These are phyloP conservation scores for Botrytis galanthina DNA, from an alignment of 2,329 filamentous ascomycete genomes.

Conservation along the genomic window DNA sequence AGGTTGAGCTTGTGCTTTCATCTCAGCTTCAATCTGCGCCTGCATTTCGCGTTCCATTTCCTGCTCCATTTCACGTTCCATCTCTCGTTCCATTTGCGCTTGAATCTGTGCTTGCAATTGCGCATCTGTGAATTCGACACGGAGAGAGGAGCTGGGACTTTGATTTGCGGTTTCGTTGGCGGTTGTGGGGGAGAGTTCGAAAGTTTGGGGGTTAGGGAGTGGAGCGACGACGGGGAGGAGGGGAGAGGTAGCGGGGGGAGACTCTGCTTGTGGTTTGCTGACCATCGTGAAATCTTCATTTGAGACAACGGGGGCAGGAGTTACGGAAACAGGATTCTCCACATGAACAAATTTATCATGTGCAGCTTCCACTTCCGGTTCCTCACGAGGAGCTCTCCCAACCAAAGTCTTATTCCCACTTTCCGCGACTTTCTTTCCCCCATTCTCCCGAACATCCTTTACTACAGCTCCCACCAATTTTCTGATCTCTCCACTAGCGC, in stretches of 20 bases:
- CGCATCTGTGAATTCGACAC: constrained; percentile 4
- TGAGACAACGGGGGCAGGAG: background rate
- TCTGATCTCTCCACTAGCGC: constrained; percentile 6
- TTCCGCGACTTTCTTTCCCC: background rate
- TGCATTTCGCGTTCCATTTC: constrained; percentile 4
- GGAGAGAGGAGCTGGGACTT: background rate
- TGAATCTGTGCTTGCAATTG: constrained; percentile 6
- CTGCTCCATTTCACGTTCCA: background rate
- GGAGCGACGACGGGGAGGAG: background rate
- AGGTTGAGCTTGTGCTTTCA: background rate
- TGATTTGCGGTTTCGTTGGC: background rate
- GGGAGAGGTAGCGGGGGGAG: background rate
- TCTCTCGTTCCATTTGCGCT: constrained; percentile 1
- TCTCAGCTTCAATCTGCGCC: background rate
- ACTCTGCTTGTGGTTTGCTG: background rate
- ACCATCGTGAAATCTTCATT: background rate
- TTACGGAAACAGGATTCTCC: background rate
- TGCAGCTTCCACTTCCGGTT: background rate
- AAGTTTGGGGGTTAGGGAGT: background rate
- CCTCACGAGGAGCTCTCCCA: constrained; percentile 4
- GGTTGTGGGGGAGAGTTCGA: background rate
- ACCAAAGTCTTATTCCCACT: background rate
- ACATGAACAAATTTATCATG: background rate
- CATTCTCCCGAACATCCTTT: constrained; percentile 8
- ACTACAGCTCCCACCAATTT: constrained; percentile 8